Evolutionary conservation across 257 asterid genomes (phyloP), one percentile per base, ranked within the genome.

Genomic region (Fraxinus cuspidata): DNA sequence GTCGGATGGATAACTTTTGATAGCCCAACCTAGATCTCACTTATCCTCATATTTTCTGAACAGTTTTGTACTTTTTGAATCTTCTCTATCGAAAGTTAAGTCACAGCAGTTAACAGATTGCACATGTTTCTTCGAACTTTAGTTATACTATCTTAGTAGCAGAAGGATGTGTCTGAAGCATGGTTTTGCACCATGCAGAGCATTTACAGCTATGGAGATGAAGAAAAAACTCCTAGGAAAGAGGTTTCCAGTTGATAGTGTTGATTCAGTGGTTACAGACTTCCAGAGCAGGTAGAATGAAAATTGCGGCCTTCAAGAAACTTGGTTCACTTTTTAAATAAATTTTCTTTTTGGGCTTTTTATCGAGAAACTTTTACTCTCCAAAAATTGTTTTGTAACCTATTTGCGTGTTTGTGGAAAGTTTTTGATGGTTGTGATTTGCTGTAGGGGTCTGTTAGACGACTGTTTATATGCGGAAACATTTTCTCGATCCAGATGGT

Each of bases 381-480:
- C 73, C 49, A 51, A 53, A 38, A 71, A 16, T 3, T 71, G 38
- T 53, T 49, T 77, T 37, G 72, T 6, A 64, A 72, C 9, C 72
- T 37, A 68, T 38, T 15, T 78, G 35, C 58, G 21, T 71, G 18
- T 56, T 72, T 56, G 37, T 72, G 44, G 42, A 74, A 69, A 65
- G 74, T 72, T 72, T 25, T 53, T 83, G 75, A 73, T 72, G 31
- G 44, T 71, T 77, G 58, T 28, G 79, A 76, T 70, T 74, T 74
- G 27, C 66, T 81, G 69, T 71, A 94, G 96, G 92, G 98, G 98
- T 71, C 86, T 91, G 79, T 86, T 95, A 70, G 88, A 95, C 87
- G 99, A 95, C 66, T 73, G 92, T 78, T 85, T 91, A 72, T 93
- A 89, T 80, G 99, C 98, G 70, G 99, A 95, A 90, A 71, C 92